Conservation (phyloP, 1,284 basidiomycete genomes). For the Tilletia setariae region DNA sequence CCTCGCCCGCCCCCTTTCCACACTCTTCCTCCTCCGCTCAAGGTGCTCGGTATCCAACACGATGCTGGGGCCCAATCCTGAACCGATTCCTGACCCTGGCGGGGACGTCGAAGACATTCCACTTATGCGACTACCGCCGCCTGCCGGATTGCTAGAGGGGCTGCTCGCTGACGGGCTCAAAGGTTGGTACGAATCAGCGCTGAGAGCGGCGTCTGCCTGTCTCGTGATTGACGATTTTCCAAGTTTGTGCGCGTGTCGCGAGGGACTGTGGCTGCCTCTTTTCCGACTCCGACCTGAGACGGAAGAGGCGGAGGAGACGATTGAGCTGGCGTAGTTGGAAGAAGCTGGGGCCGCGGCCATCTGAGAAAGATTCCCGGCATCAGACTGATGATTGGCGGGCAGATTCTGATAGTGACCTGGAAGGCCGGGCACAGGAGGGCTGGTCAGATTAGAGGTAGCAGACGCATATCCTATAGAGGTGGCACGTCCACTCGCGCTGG, state of each 20-base stretch:
- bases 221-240: background rate
- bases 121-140: too few species aligned
- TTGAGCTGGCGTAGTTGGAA: background rate
- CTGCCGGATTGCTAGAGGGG: too few species aligned
- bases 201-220: slow-evolving; percentile 1
- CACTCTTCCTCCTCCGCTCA: background rate
- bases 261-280: background rate
- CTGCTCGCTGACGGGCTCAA: background rate
- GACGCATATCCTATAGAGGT: background rate
- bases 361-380: background rate
- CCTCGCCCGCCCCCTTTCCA: background rate
- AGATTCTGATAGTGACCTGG: background rate
- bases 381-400: background rate
- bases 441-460: background rate
- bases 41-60: slow-evolving; percentile 9
- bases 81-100: background rate
- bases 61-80: background rate
- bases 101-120: too few species aligned
- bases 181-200: background rate
- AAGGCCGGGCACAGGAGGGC: slow-evolving; percentile 6
- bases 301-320: background rate
- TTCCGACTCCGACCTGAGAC: background rate
- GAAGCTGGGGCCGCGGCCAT: background rate
- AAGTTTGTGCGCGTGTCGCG: background rate
- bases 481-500: background rate